Base-by-base conservation (phyloP, 192 early-diverging fungal species). In the Allomyces arbusculus region DNA sequence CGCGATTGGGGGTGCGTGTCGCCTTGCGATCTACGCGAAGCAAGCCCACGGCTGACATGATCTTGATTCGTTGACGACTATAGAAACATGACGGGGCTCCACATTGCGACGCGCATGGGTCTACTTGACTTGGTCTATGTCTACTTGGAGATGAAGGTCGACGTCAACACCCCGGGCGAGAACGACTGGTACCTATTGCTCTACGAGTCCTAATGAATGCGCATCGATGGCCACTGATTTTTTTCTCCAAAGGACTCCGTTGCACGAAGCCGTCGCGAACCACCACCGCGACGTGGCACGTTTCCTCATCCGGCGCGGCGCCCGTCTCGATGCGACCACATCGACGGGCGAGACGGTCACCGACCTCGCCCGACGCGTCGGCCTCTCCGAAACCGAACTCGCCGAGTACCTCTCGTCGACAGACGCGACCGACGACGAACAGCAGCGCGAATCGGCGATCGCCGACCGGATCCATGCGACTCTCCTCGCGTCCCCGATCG, bases 71-170 rank as follows among this genome's bases (percentile, higher is more conserved):
- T 28, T 28, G 12, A 1, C 4, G 12, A 4, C 12, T 63, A 0
- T 33, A 63, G 62, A 3, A 23, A 16, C 24, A 16, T 63, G 62
- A 63, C 19, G 64, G 33, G 26, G 12, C 22, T 65, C 16, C 64
- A 65, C 22, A 28, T 65, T 14, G 64, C 64, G 10, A 26, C 64
- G 40, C 26, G 64, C n/a, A 19, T 44, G 26, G 64, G 64, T 12
- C 10, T 44, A 1, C 19, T 43, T 16, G 64, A 65, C 44, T n/a
- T 65, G 26, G 64, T 65, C 12, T 23, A 19, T 4, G 20, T 65
- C 3, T 65, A 65, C 44, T 20, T 44, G 19, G 64, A 65, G 23
- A 44, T 65, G 23, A 14, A 14, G 50, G 50, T 65, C 23, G 64
- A 65, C 22, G 44, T 65, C 14, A 65, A 65, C 44, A 23, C 14